A percentile compares a stretch with the other conserved stretches of the same genome.
phyloP scores from a whole-genome alignment of 768 basidiomycete species.

The Punctularia strigosozonata region DNA sequence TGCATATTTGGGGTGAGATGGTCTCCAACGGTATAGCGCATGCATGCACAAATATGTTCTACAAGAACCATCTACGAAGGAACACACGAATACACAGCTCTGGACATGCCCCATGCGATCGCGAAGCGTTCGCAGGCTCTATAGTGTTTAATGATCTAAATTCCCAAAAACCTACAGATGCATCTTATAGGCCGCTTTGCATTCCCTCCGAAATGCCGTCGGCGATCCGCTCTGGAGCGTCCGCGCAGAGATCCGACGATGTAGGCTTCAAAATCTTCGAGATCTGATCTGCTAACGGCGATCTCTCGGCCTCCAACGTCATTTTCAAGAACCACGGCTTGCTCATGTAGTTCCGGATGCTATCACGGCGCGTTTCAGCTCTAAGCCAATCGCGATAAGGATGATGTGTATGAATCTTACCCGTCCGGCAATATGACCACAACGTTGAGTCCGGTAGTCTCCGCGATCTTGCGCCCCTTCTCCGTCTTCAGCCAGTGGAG shows the following conservation, averaged over 20 bases:
- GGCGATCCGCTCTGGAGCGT: not conserved
- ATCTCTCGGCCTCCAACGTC: constrained; percentile 41
- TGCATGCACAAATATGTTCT: too few relatives aligned
- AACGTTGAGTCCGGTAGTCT: constrained; percentile 70
- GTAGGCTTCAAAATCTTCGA: constrained; percentile 20
- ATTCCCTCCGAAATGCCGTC: too few relatives aligned
- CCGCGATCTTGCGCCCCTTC: constrained; percentile 49
- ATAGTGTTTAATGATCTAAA: too few relatives aligned
- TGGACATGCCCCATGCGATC: too few relatives aligned
- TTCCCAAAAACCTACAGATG: too few relatives aligned
- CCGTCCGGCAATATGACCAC: constrained; percentile 87
- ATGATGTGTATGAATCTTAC: constrained; percentile 28
- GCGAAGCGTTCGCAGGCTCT: too few relatives aligned
- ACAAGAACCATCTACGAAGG: too few relatives aligned
- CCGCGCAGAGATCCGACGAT: not conserved
- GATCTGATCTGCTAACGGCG: constrained; percentile 41
- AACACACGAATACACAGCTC: too few relatives aligned
- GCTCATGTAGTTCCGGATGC: constrained; percentile 90
- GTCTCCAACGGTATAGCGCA: too few relatives aligned
- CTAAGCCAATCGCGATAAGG: not conserved
- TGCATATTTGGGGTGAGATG: too few relatives aligned
- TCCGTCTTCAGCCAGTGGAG: constrained; percentile 61
- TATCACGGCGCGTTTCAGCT: constrained; percentile 14
- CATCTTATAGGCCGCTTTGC: too few relatives aligned
- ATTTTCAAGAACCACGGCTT: constrained; percentile 84